Percentiles rank a stretch among this genome's conserved stretches.
Evolutionary conservation across 169 alveolate species (phyloP).

Genomic region (Toxoplasma gondii): DNA sequence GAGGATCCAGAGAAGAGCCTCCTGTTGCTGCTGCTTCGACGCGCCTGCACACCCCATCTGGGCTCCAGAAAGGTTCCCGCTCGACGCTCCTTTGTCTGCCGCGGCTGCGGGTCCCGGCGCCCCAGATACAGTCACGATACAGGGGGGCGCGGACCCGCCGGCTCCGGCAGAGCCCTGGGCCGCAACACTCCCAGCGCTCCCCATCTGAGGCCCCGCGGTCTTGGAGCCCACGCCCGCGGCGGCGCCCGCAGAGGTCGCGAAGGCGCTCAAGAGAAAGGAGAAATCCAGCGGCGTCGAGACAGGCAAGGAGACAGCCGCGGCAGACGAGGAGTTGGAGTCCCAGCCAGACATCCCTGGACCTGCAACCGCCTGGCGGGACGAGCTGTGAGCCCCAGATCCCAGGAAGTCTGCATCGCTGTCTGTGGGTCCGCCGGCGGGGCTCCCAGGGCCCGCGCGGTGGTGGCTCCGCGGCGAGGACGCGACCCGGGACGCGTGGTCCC

Average conservation of each 20-base stretch:
- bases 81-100: neutral
- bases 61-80: neutral
- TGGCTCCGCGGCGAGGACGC: neutral
- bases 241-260: neutral
- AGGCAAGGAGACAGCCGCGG: neutral
- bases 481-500: neutral
- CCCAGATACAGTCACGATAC: neutral
- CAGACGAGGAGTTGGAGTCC: neutral
- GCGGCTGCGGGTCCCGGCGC: neutral
- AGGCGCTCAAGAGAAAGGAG: constrained; percentile 13
- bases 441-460: neutral
- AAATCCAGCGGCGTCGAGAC: neutral
- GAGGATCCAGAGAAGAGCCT: neutral
- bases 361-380: neutral
- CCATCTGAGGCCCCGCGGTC: neutral
- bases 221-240: neutral
- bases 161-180: neutral
- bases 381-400: neutral
- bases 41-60: neutral
- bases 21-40: constrained; percentile 41
- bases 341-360: neutral
- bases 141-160: neutral
- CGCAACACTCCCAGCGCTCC: neutral
- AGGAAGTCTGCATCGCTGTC: neutral
- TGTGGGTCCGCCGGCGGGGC: neutral